These are phyloP conservation scores for Medicago truncatula DNA, from an alignment of 306 rosid genomes.

Conservation along the genomic window DNA sequence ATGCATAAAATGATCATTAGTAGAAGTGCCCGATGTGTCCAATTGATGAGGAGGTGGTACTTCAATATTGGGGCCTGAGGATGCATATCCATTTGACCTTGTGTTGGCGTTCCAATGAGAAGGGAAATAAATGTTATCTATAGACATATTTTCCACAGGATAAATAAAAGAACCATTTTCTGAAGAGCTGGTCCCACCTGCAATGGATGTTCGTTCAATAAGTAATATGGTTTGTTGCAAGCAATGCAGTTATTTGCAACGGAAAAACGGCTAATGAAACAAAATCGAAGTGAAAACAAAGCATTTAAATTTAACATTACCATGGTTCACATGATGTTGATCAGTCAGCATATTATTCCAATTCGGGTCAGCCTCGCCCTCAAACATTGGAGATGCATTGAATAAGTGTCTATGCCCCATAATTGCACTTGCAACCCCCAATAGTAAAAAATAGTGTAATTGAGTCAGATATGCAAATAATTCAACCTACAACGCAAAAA, in stretches of 20 bases:
- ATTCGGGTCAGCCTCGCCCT: conserved; percentile 74
- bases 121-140: conserved; percentile 59
- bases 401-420: conserved; percentile 87
- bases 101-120: conserved; percentile 66
- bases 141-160: conserved; percentile 68
- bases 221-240: conserved; percentile 27
- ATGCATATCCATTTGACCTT: conserved; percentile 67
- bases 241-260: conserved; percentile 26
- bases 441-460: conserved; percentile 34
- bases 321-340: conserved; percentile 65
- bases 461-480: conserved; percentile 36
- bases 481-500: conserved; percentile 49
- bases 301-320: conserved; percentile 54
- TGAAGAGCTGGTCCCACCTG: conserved; percentile 64
- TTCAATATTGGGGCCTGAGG: conserved; percentile 61
- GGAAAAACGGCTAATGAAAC: neutral
- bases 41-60: conserved; percentile 62
- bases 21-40: conserved; percentile 68
- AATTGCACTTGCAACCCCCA: conserved; percentile 46
- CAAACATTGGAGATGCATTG: conserved; percentile 65
- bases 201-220: conserved; percentile 33
- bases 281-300: conserved; percentile 21
- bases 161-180: conserved; percentile 64
- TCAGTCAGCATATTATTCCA: conserved; percentile 77
- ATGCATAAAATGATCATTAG: conserved; percentile 69